phyloP scores from a whole-genome alignment of 2,329 filamentous ascomycete species.

The Trichoderma sp. region DNA sequence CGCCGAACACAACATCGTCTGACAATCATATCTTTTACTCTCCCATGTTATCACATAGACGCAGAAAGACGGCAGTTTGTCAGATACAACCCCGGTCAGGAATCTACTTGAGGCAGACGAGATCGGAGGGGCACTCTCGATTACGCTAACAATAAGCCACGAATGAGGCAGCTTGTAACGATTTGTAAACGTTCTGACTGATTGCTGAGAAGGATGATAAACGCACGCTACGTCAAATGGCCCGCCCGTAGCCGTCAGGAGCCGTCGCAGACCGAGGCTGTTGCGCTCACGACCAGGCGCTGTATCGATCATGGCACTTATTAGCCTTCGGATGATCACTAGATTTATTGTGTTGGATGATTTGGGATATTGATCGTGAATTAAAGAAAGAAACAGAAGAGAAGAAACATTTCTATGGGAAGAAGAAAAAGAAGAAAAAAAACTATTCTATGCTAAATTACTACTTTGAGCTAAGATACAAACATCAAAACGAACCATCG shows the following conservation, averaged over 20 bases:
- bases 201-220: background rate
- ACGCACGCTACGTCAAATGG: background rate
- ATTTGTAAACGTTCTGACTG: background rate
- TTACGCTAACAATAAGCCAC: background rate
- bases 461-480: background rate
- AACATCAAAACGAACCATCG: background rate
- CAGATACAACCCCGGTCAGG: background rate
- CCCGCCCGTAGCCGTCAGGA: constrained; percentile 15
- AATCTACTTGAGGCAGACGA: background rate
- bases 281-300: too few relatives aligned
- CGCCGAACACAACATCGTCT: background rate
- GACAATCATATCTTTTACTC: background rate
- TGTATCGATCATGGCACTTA: background rate
- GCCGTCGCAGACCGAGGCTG: constrained; percentile 17
- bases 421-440: background rate
- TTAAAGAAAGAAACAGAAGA: background rate
- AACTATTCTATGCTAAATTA: background rate
- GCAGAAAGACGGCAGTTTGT: background rate
- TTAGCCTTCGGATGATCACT: background rate
- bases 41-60: background rate
- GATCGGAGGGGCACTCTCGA: constrained; percentile 2
- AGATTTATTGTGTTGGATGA: background rate
- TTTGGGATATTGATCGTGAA: background rate
- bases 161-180: background rate
- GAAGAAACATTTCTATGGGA: background rate